Evolutionary conservation across 495 filamentous ascomycete species (phyloP).

Genomic region (Stereocaulon alpinum): DNA sequence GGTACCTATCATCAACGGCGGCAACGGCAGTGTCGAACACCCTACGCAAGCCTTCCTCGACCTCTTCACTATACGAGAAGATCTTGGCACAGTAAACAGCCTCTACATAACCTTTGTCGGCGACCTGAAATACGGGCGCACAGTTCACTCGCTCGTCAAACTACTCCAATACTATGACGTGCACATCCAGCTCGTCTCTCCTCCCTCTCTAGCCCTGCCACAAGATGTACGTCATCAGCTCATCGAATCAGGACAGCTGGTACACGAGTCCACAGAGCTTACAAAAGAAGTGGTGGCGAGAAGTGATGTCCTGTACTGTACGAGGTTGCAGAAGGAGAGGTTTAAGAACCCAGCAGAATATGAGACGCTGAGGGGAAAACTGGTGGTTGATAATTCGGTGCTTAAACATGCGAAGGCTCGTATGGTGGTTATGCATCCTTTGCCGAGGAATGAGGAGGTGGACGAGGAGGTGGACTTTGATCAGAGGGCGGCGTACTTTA

Average conservation of each 20-base stretch:
- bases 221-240: slow-evolving; percentile 60
- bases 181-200: slow-evolving; percentile 80
- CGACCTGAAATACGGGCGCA: slow-evolving; percentile 84
- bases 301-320: slow-evolving; percentile 91
- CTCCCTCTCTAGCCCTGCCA: slow-evolving; percentile 67
- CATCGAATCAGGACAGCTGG: slow-evolving; percentile 59
- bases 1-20: slow-evolving; percentile 92
- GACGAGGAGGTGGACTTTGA: slow-evolving; percentile 95
- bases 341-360: slow-evolving; percentile 71
- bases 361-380: slow-evolving; percentile 75
- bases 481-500: slow-evolving; percentile 92
- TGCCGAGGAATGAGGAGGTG: slow-evolving; percentile 88
- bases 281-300: slow-evolving; percentile 73
- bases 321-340: slow-evolving; percentile 89
- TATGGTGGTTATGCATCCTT: slow-evolving; percentile 90
- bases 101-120: slow-evolving; percentile 92
- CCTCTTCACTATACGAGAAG: slow-evolving; percentile 95
- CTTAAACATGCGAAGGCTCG: slow-evolving; percentile 82
- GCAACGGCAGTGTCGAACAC: slow-evolving; percentile 90
- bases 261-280: slow-evolving; percentile 61
- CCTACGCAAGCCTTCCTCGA: slow-evolving; percentile 98
- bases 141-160: slow-evolving; percentile 89
- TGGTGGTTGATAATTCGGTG: slow-evolving; percentile 81
- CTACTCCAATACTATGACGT: slow-evolving; percentile 92
- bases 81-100: slow-evolving; percentile 86